Evolutionary conservation across 139 green algal genomes (phyloP).

Genomic region (Cymbomonas tetramitiformis): DNA sequence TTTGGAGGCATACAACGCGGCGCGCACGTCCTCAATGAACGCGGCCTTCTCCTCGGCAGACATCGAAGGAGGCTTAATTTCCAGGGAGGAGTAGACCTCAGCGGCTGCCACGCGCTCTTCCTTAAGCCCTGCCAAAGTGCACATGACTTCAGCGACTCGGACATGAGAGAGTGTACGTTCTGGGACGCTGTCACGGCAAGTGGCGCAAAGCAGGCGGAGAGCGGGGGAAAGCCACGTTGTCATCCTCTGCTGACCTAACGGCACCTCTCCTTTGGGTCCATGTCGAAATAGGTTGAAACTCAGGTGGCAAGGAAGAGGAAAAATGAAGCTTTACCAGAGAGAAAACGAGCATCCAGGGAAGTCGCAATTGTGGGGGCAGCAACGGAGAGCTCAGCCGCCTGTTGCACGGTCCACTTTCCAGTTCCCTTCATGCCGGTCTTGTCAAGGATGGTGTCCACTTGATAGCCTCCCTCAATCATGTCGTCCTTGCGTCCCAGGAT

Average conservation of each 20-base stretch:
- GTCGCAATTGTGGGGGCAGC: conserved; percentile 85
- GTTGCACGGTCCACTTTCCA: conserved; percentile 98
- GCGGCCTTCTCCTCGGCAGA: conserved; percentile 63
- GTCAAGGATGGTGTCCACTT: conserved; percentile 94
- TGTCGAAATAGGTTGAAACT: too few relatives aligned
- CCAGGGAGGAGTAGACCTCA: conserved; percentile 39
- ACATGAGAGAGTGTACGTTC: too few relatives aligned
- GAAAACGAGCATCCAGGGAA: conserved; percentile 60
- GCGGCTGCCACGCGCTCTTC: conserved; percentile 66
- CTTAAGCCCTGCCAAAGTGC: too few relatives aligned
- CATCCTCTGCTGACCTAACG: too few relatives aligned
- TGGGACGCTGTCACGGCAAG: too few relatives aligned
- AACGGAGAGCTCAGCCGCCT: conserved; percentile 84
- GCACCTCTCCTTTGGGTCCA: too few relatives aligned
- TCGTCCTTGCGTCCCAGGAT: conserved; percentile 36
- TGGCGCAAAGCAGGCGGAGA: too few relatives aligned
- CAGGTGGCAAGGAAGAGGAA: too few relatives aligned
- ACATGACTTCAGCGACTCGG: too few relatives aligned
- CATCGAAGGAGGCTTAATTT: conserved; percentile 3
- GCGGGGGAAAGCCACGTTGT: too few relatives aligned
- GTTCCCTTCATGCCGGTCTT: conserved; percentile 97
- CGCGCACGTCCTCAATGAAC: conserved; percentile 67
- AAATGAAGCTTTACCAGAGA: too few relatives aligned
- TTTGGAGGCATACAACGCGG: conserved; percentile 77
- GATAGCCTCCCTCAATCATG: conserved; percentile 29